Base-by-base conservation (phyloP, 2,329 filamentous ascomycete genomes). In the Aspergillus phoenicis region DNA sequence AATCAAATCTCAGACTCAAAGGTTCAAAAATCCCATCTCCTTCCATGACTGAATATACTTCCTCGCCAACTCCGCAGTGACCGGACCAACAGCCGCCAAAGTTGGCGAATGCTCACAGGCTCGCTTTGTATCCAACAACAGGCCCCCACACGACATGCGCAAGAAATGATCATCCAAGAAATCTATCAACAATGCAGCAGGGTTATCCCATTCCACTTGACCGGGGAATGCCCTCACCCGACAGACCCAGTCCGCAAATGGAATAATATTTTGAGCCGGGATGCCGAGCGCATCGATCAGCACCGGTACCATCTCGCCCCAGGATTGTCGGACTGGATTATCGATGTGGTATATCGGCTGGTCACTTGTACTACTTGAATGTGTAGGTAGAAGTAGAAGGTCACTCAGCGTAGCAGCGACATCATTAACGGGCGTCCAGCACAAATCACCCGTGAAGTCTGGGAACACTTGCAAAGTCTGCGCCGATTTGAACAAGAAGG, bases 401-500 rank as follows among this genome's bases (percentile, higher is more conserved):
- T 81, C 79, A 1, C 48, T 62, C 10, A 77, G 57, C 0, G 72
- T 69, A 5, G 58, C 67, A 0, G 79, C 78, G 5, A 78, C 70
- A 36, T 73, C 72, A 57, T 84, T 72, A 13, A 84, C 82, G 0
- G 82, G 80, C 0, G 70, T 73, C 83, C 83, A 85, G 6, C 63
- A 77, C 2, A 83, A 59, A 0, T 60, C 53, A 1, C 81, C 81
- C 0, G 73, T 57, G 2, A 83, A 62, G 43, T 80, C 75, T 0
- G 83, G 82, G 8, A 81, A 64, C 0, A 68, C 74, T 1, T 71
- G 66, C 0, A 85, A 64, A 0, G 78, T 78, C 64, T 85, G 81
- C 0, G 80, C 78, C 0, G 79, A 82, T 68, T 85, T 84, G 60
- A 84, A 66, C 20, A 86, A 58, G 65, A 84, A 83, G 0, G 73